Conservation (phyloP, 2,329 filamentous ascomycete species). For the Ustulina deusta region DNA sequence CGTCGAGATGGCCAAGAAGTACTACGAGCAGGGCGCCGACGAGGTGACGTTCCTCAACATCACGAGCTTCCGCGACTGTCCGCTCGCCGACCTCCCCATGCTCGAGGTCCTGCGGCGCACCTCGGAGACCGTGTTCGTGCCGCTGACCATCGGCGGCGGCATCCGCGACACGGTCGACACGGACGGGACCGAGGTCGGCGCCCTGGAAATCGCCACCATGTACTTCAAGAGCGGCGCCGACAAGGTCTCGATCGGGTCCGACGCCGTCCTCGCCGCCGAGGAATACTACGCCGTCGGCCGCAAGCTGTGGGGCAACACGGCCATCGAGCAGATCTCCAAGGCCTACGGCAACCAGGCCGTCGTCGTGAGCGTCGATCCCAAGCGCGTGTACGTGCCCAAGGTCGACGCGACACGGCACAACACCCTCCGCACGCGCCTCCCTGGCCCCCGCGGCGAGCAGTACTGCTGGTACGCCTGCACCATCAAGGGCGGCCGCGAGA, state of each 20-base stretch:
- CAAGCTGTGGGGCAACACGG: conserved; percentile 81
- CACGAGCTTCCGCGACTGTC: conserved; percentile 95
- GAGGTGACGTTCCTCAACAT: conserved; percentile 99
- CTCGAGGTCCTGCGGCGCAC: conserved; percentile 89
- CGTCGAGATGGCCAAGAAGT: conserved; percentile 90
- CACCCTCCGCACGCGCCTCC: conserved; percentile 76
- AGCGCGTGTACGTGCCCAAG: conserved; percentile 85
- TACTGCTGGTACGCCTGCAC: conserved; percentile 99
- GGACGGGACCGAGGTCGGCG: conserved; percentile 86
- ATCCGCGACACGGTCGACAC: conserved; percentile 93
- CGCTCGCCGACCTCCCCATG: conserved; percentile 93
- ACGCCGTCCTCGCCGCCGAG: conserved; percentile 92
- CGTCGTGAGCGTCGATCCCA: conserved; percentile 94
- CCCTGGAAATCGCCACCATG: conserved; percentile 92
- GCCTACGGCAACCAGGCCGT: conserved; percentile 98
- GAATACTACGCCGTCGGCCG: conserved; percentile 82
- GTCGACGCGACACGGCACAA: conserved; percentile 77
- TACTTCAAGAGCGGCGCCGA: conserved; percentile 98
- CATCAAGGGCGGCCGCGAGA: conserved; percentile 93
- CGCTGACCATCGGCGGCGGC: conserved; percentile 93
- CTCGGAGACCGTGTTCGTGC: conserved; percentile 93
- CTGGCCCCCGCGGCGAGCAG: conserved; percentile 79
- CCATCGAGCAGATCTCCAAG: conserved; percentile 93
- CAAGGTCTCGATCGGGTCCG: conserved; percentile 96
- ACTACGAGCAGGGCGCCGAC: conserved; percentile 97